Evolutionary conservation across 1,284 basidiomycete species (phyloP).

Genomic region (Farysia itapuensis): DNA sequence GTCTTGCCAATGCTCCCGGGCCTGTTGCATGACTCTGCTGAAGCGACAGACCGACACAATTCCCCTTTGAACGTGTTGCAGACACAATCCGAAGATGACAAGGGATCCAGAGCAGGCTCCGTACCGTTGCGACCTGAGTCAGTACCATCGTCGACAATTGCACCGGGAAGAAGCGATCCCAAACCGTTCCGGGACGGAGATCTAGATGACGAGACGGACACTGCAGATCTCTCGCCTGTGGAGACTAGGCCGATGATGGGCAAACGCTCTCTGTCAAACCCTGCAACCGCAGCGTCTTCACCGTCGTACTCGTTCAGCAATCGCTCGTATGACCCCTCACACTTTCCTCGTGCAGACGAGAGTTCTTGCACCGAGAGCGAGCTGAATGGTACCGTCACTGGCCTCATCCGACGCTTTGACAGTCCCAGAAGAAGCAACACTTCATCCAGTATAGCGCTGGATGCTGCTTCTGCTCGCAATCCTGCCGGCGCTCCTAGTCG

Average conservation of each 20-base stretch:
- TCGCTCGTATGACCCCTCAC: conserved; percentile 7
- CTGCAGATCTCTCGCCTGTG: conserved; percentile 28
- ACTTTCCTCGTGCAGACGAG: conserved; percentile 35
- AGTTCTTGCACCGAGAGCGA: conserved; percentile 51
- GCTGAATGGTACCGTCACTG: conserved; percentile 14
- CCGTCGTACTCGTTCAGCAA: conserved; percentile 17
- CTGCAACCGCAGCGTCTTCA: conserved; percentile 24
- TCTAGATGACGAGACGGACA: conserved; percentile 31
- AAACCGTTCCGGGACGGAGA: conserved; percentile 20
- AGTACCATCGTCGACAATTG: conserved; percentile 11
- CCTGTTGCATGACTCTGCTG: background rate
- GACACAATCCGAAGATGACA: background rate
- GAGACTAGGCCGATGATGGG: conserved; percentile 30
- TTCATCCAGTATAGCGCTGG: background rate
- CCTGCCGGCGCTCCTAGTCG: conserved; percentile 9
- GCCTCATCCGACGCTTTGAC: conserved; percentile 35
- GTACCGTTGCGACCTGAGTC: conserved; percentile 11
- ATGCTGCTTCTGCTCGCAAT: background rate
- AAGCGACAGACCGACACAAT: too few relatives aligned
- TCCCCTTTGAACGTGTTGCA: too few relatives aligned
- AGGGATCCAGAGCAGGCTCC: background rate
- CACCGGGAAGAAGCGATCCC: conserved; percentile 8
- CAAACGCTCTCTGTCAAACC: conserved; percentile 16
- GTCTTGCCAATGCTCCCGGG: conserved; percentile 10
- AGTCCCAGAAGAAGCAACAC: conserved; percentile 15